Conservation (phyloP, 1,139 yeast genomes). For the Saccharomyces hybrid region DNA sequence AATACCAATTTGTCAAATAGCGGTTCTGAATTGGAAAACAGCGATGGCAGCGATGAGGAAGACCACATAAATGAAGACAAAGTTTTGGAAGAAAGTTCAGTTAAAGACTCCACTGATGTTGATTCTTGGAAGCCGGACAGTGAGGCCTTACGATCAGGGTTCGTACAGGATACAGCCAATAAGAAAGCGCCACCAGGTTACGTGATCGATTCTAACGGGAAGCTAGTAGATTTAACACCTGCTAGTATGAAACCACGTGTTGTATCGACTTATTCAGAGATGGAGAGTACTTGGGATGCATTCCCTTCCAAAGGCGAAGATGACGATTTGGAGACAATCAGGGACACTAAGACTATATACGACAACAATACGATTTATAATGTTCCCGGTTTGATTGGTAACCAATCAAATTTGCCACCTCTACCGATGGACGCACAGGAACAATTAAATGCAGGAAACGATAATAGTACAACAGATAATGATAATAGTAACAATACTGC, state of each 20-base stretch:
- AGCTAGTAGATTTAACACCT: conserved; percentile 25
- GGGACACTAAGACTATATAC: conserved; percentile 31
- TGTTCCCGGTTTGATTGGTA: conserved; percentile 30
- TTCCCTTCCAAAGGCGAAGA: conserved; percentile 24
- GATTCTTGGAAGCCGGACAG: conserved; percentile 28
- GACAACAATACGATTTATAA: conserved; percentile 32
- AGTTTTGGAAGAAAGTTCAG: background rate
- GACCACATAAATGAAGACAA: conserved; percentile 1
- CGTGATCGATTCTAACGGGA: conserved; percentile 27
- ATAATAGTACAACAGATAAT: background rate
- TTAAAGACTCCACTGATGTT: background rate
- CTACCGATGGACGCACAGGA: conserved; percentile 17
- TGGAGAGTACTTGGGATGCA: conserved; percentile 32
- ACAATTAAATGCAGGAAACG: background rate
- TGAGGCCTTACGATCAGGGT: conserved; percentile 26
- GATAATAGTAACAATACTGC: conserved; percentile 1
- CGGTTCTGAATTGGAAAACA: background rate
- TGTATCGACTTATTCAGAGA: conserved; percentile 27
- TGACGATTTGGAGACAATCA: conserved; percentile 29
- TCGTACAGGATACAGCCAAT: conserved; percentile 23
- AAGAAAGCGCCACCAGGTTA: conserved; percentile 28
- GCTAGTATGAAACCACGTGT: conserved; percentile 25
- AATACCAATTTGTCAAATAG: background rate
- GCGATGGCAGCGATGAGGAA: background rate
- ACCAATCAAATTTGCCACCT: conserved; percentile 27